Base-by-base conservation (phyloP, 495 filamentous ascomycete genomes). In the Penicillium cataractarum region DNA sequence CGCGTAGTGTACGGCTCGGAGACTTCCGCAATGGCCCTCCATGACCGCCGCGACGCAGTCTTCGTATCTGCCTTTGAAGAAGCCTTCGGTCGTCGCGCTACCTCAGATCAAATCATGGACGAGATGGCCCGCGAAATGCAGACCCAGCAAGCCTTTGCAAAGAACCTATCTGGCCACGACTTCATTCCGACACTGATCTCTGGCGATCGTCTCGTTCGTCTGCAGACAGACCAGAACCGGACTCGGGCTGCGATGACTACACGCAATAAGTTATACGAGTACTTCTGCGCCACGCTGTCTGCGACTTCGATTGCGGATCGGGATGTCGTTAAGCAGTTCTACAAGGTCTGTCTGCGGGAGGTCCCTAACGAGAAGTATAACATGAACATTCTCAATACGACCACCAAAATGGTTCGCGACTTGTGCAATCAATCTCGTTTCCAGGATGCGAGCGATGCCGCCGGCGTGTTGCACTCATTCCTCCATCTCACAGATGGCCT, bases 51-150 rank as follows among this genome's bases (percentile, higher is more conserved):
- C 0, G 81, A 82, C 6, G 85, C 85, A 15, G 81, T 88, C 2
- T 90, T 89, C 70, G 75, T 87, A 0, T 82, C 86, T 15, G 76
- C 84, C 0, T 87, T 88, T 57, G 85, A 87, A 61, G 83, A 86
- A 66, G 70, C 70, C 0, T 77, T 83, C 24, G 62, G 68, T 26
- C 75, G 77, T 53, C 69, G 69, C 6, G 67, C 68, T 19, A 72
- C 58, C 13, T 85, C 82, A 58, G 78, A 80, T 0, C 78, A 86
- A 65, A 78, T 88, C 63, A 86, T 90, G 76, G 78, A 76, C 5
- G 82, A 84, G 48, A 76, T 87, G 39, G 65, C 83, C 6, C 78
- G 79, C 9, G 87, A 90, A 70, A 84, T 80, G 26, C 69, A 83
- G 5, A 78, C 87, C 0, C 87, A 87, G 62, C 82, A 85, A 68